Evolutionary conservation across 2,329 filamentous ascomycete genomes (phyloP), one percentile per base, ranked within the genome.

Genomic region (Tolypocladium inflatum): DNA sequence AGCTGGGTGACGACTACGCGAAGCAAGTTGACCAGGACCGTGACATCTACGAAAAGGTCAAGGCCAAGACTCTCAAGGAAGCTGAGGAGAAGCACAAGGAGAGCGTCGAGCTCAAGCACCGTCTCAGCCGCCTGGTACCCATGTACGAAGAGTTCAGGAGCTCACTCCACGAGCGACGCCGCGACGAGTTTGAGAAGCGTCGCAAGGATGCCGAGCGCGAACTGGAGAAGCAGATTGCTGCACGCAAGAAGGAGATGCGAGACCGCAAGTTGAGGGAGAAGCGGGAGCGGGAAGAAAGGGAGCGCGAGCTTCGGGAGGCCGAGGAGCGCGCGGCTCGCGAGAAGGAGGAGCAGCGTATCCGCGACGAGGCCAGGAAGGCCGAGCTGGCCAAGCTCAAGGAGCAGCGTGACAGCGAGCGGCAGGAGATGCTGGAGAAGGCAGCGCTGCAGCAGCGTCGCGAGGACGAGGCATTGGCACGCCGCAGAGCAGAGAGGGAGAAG

Each of bases 171-270:
- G 88, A 94, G 73, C 88, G 91, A 70, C 90, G 93, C 66, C 90
- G 91, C 70, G 89, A 96, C 66, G 91, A 97, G 74, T 99, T 97
- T 66, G 94, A 97, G 81, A 93, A 89, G 79, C 89, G 92, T 63
- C 90, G 90, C 70, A 91, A 89, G 73, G 87, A 90, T 68, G 94
- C 94, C 38, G 91, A 97, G 80, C 86, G 88, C 63, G 94, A 99
- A 71, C 83, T 97, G 59, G 90, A 97, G 79, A 89, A 88, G 74
- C 91, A 95, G 78, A 96, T 97, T 75, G 84, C 87, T 43, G 83
- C 86, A 63, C 90, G 94, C 68, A 87, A 91, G 76, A 93, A 91
- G 81, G 91, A 97, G 73, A 85, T 89, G 68, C 87, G 89, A 66
- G 93, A 97, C 70, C 85, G 86, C 65, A 87, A 88, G 73, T 82